Percentiles rank a stretch among this genome's conserved stretches.
Conservation (phyloP, 176 grass and related monocot species). For the Triticum urartu region DNA sequence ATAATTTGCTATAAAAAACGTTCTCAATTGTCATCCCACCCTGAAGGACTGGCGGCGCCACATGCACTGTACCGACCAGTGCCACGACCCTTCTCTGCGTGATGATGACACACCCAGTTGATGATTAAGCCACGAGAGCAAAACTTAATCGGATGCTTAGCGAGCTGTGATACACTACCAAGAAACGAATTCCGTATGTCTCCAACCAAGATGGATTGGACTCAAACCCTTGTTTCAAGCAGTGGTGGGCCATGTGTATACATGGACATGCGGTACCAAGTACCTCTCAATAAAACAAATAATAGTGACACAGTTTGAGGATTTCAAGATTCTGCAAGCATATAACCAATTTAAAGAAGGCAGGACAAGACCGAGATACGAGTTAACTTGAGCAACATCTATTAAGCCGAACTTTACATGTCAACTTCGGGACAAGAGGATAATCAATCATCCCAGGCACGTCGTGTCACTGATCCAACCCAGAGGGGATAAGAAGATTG, state of each 20-base stretch:
- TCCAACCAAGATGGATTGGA: no score
- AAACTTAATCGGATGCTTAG: no score
- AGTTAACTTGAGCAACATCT: not conserved
- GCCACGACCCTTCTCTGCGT: no score
- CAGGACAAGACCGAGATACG: slow-evolving; percentile 3
- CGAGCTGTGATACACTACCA: no score
- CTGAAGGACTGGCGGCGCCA: no score
- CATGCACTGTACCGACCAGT: no score
- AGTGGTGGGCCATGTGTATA: not conserved
- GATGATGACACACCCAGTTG: no score
- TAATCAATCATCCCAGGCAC: slow-evolving; percentile 8
- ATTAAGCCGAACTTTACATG: slow-evolving; percentile 28
- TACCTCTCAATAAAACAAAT: not conserved
- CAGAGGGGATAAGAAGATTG: slow-evolving; percentile 4
- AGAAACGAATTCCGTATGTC: no score
- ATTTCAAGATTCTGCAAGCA: not conserved
- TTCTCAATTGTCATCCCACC: no score
- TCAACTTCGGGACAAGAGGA: not conserved
- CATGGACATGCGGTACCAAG: not conserved
- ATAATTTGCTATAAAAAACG: no score
- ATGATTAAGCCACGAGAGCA: no score
- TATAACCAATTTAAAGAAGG: not conserved
- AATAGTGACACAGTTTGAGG: not conserved
- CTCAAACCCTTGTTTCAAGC: no score
- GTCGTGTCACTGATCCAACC: not conserved